Evolutionary conservation across 306 rosid species (phyloP).

Genomic region (Dryas alaskensis): DNA sequence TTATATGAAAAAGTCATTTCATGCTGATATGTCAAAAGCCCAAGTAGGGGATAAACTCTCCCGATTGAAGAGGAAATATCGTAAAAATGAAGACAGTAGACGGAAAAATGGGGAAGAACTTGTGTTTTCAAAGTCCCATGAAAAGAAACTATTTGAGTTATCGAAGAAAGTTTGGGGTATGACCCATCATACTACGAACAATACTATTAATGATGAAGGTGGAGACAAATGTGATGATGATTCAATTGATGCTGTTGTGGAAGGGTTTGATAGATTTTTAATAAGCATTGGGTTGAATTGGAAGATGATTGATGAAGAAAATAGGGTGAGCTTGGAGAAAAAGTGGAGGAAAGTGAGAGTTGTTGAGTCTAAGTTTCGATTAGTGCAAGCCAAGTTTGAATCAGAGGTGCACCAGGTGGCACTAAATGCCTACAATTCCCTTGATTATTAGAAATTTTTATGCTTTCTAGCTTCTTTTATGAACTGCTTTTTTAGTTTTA

Average conservation of each 20-base stretch:
- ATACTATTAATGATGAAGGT: too few species aligned
- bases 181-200: too few species aligned
- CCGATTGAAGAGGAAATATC: background rate
- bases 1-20: too few species aligned
- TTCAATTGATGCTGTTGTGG: background rate
- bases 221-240: too few species aligned
- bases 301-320: background rate
- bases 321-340: background rate
- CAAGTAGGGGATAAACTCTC: background rate
- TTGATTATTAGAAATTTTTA: too few species aligned
- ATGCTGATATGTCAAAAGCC: background rate
- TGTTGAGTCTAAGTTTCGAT: background rate
- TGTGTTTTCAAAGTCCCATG: background rate
- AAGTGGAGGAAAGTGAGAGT: background rate
- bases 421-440: too few species aligned
- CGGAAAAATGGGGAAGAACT: background rate
- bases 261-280: background rate
- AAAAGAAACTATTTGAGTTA: background rate
- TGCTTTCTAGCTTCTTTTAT: too few species aligned
- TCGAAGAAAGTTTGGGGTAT: background rate
- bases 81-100: background rate
- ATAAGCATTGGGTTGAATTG: background rate
- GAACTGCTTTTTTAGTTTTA: too few species aligned
- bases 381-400: background rate
- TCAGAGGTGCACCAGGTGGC: background rate